phyloP scores from a whole-genome alignment of 2,329 filamentous ascomycete genomes.

The Venturia aucupariae region DNA sequence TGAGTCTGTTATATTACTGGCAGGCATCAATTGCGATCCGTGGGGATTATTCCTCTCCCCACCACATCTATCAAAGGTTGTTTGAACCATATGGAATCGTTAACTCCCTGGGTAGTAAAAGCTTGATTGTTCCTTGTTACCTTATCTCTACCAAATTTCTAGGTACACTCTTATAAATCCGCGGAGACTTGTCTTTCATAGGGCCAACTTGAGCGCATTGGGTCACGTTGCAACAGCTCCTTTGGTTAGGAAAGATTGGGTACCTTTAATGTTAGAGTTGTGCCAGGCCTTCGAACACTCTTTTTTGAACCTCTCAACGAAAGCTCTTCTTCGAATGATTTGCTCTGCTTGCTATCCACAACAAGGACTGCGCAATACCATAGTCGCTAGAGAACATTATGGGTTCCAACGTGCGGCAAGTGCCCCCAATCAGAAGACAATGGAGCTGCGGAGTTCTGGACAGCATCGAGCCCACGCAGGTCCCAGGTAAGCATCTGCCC shows the following conservation, averaged over 20 bases:
- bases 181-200: neutral
- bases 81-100: neutral
- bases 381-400: neutral
- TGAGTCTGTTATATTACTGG: neutral
- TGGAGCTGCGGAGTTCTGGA: slow-evolving; percentile 1
- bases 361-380: neutral
- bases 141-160: too few relatives aligned
- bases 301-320: neutral
- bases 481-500: neutral
- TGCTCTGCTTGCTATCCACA: neutral
- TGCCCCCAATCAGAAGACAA: neutral
- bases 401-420: neutral
- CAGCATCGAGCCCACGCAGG: neutral
- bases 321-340: neutral
- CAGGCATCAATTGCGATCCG: neutral
- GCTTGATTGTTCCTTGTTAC: neutral
- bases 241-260: neutral
- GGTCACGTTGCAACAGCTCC: neutral
- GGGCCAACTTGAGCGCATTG: neutral
- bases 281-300: neutral
- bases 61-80: neutral
- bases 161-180: neutral
- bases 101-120: neutral
- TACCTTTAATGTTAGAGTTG: neutral
- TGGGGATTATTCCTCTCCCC: neutral